Evolutionary conservation across 2,329 filamentous ascomycete genomes (phyloP).

Genomic region (Oidium heveae): DNA sequence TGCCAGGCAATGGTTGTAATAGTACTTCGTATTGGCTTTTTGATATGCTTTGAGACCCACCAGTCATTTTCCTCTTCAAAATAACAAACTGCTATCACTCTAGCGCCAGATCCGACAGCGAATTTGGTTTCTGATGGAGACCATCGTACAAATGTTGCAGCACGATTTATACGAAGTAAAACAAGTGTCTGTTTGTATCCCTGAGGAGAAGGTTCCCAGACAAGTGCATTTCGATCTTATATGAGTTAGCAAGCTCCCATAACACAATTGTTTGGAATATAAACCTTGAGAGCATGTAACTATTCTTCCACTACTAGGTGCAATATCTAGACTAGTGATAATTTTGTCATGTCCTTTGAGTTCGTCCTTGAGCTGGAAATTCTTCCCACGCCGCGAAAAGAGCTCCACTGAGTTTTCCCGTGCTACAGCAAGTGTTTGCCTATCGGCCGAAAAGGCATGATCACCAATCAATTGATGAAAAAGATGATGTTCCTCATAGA

Average conservation of each 20-base stretch:
- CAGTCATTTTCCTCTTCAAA: constrained; percentile 99
- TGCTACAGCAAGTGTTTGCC: constrained; percentile 66
- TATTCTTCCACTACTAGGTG: constrained; percentile 70
- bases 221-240: constrained; percentile 81
- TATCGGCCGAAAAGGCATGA: constrained; percentile 93
- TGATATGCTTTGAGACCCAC: constrained; percentile 99
- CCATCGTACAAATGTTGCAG: constrained; percentile 93
- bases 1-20: constrained; percentile 93
- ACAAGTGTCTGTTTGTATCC: constrained; percentile 96
- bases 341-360: constrained; percentile 93
- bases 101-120: constrained; percentile 83
- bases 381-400: constrained; percentile 45
- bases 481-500: constrained; percentile 82
- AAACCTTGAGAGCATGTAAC: constrained; percentile 90
- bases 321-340: constrained; percentile 89
- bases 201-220: constrained; percentile 81
- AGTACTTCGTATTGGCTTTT: constrained; percentile 95
- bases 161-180: constrained; percentile 85
- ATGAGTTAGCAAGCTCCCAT: constrained; percentile 1
- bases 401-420: constrained; percentile 79
- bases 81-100: constrained; percentile 91
- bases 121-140: constrained; percentile 93
- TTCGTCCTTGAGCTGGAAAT: constrained; percentile 71
- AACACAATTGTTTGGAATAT: constrained; percentile 5
- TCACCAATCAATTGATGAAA: constrained; percentile 93